phyloP scores from a whole-genome alignment of 805 yeast genomes.

The Blastobotrys attinorum region DNA sequence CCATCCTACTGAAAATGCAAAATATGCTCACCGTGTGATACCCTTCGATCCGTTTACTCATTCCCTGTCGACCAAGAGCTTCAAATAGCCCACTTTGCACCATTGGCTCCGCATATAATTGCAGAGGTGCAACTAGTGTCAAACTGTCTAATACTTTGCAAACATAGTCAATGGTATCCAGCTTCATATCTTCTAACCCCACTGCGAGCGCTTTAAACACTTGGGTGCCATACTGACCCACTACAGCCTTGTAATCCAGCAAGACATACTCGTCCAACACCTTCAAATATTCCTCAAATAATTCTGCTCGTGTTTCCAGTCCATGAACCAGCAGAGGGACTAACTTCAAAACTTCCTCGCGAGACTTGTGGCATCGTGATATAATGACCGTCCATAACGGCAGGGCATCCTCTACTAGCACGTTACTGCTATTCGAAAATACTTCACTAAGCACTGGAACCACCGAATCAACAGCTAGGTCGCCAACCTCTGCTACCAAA shows the following conservation, averaged over 20 bases:
- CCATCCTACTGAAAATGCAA: conserved; percentile 20
- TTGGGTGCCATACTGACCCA: background rate
- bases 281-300: conserved; percentile 8
- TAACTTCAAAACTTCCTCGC: background rate
- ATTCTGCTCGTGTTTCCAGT: background rate
- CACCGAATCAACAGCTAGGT: conserved; percentile 10
- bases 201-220: background rate
- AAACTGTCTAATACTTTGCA: conserved; percentile 12
- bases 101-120: conserved; percentile 16
- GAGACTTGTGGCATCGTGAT: background rate
- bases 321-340: conserved; percentile 2
- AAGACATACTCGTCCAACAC: conserved; percentile 6
- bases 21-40: conserved; percentile 27
- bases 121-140: conserved; percentile 13
- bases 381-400: conserved; percentile 46
- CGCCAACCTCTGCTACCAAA: conserved; percentile 22
- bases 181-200: background rate
- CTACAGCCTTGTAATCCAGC: conserved; percentile 4
- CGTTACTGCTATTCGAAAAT: conserved; percentile 46
- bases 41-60: conserved; percentile 24
- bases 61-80: conserved; percentile 14
- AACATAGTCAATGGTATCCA: background rate
- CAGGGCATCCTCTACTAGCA: conserved; percentile 73
- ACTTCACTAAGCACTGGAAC: conserved; percentile 52
- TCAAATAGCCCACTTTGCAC: conserved; percentile 21